Evolutionary conservation across 2,329 filamentous ascomycete species (phyloP), one percentile per base, ranked within the genome.

Genomic region (Botryotinia narcissicola): DNA sequence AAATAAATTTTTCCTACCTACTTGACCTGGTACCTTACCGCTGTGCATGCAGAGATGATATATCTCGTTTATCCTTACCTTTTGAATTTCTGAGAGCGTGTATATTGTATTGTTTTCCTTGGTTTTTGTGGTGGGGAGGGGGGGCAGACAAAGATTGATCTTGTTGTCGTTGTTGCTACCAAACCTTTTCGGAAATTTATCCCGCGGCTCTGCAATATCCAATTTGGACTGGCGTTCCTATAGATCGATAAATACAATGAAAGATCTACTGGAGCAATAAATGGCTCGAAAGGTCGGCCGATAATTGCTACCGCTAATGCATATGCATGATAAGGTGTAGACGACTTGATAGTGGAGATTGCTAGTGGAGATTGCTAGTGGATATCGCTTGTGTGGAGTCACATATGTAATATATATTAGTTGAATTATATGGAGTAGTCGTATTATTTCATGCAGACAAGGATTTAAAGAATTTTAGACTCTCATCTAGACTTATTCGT

Each of bases 401-500:
- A n/a, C 4, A 54, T 16, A 4, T 51, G 42, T n/a, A 37, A 20
- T 51, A 29, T 51, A 29, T 67, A 40, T 67, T 51, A 51, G 63
- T 22, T 8, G 62, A 46, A 16, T 25, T 16, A 46, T 61, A 61
- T 16, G 32, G 32, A 44, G 32, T n/a, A 37, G 44, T 48, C 29
- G 29, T 29, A 16, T 37, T 48, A 51, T 6, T 37, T 51, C 46
- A 67, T 67, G 64, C 64, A 54, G 64, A 37, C 46, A 54, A 54
- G 64, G 64, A 67, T 67, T 67, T 16, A 14, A 18, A 32, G 46
- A 12, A 54, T 20, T n/a, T 51, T 51, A 29, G 64, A 54, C 46
- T 67, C 25, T 51, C 64, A 54, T 67, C 64, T 67, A 51, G 64
- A 54, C 35, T 54, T 25, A 40, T 67, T 40, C 64, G 32, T 67